Evolutionary conservation across 78 protist genomes (phyloP).

Genomic region (Dictyostelium brefeldianum): DNA sequence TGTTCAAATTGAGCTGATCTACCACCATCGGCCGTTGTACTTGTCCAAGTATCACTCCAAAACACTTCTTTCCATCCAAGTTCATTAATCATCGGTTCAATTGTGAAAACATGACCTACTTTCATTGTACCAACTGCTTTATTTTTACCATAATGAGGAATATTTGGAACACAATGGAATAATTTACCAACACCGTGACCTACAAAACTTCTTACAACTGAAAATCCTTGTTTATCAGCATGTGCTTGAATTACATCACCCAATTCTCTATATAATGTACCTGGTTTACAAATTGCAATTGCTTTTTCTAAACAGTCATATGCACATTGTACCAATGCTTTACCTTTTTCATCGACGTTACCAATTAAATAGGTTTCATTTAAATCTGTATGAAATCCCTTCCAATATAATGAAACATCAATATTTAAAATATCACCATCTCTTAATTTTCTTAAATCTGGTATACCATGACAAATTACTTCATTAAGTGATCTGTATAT

Average conservation of each 20-base stretch:
- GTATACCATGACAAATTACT: constrained; percentile 98
- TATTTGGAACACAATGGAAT: constrained; percentile 94
- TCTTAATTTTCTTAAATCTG: constrained; percentile 89
- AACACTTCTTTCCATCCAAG: constrained; percentile 52
- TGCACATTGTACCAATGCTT: constrained; percentile 63
- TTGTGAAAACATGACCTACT: constrained; percentile 96
- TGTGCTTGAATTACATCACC: constrained; percentile 89
- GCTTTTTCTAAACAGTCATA: constrained; percentile 66
- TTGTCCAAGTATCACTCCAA: constrained; percentile 98
- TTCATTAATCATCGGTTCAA: constrained; percentile 98
- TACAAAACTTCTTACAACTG: constrained; percentile 88
- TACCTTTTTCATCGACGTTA: constrained; percentile 73
- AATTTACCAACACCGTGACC: constrained; percentile 96
- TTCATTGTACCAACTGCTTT: constrained; percentile 94
- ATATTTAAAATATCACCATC: constrained; percentile 96
- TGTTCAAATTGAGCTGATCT: constrained; percentile 99
- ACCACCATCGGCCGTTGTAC: constrained; percentile 92
- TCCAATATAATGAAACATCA: constrained; percentile 93
- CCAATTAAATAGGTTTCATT: constrained; percentile 96
- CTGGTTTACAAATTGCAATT: constrained; percentile 66
- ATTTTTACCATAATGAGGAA: constrained; percentile 92
- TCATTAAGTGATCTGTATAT: constrained; percentile 87
- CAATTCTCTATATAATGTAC: constrained; percentile 87
- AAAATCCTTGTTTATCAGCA: constrained; percentile 72
- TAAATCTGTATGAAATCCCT: constrained; percentile 97